phyloP scores from a whole-genome alignment of 2,329 filamentous ascomycete species.

The Alternaria hordeiaustralica region DNA sequence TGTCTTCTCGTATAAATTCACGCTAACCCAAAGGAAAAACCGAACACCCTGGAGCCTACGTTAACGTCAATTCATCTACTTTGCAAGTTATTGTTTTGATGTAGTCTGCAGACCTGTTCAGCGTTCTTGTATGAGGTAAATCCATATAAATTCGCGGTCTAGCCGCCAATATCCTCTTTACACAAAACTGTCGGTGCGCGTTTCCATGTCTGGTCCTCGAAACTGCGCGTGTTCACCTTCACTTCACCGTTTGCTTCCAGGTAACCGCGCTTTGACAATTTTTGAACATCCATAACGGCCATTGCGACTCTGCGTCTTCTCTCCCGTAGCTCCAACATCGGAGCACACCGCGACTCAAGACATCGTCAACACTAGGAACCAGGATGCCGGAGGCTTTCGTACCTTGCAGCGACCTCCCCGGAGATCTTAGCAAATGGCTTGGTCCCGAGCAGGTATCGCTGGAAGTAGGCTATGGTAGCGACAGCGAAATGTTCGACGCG shows the following conservation, averaged over 20 bases:
- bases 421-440: too few species aligned
- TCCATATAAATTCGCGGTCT: background rate
- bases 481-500: background rate
- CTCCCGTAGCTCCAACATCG: too few species aligned
- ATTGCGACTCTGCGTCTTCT: background rate
- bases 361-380: background rate
- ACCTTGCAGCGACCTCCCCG: background rate
- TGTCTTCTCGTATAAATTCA: background rate
- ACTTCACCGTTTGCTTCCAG: background rate
- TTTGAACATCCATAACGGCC: background rate
- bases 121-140: background rate
- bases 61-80: background rate
- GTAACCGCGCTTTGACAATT: background rate
- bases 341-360: background rate
- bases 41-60: background rate
- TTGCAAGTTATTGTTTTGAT: background rate
- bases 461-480: background rate
- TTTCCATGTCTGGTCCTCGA: background rate
- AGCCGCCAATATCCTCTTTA: background rate
- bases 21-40: background rate
- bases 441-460: background rate
- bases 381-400: background rate
- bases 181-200: background rate
- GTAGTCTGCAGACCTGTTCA: background rate
- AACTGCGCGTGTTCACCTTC: background rate